A percentile compares a stretch with the other conserved stretches of the same genome.
phyloP scores from a whole-genome alignment of 2,329 filamentous ascomycete genomes.

The Cercospora nicotianae region DNA sequence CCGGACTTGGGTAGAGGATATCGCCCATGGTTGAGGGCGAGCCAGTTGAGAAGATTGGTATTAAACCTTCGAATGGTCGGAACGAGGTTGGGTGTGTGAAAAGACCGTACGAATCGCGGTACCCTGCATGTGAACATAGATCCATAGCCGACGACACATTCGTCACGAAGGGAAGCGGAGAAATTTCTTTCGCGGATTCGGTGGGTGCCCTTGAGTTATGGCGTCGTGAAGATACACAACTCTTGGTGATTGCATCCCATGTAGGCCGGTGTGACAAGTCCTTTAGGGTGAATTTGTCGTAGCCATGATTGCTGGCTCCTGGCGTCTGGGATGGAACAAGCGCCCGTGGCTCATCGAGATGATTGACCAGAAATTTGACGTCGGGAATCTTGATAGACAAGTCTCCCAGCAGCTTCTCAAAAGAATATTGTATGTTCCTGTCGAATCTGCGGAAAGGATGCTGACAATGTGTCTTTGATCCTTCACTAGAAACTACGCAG shows the following conservation, averaged over 20 bases:
- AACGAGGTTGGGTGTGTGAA: constrained; percentile 48
- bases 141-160: constrained; percentile 29
- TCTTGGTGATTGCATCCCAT: not conserved
- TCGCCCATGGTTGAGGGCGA: constrained; percentile 49
- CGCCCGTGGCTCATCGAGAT: constrained; percentile 52
- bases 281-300: not conserved
- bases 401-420: not conserved
- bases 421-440: not conserved
- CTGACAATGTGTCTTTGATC: not conserved
- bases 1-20: constrained; percentile 51
- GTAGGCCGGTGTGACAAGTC: not conserved
- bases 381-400: constrained; percentile 38
- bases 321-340: constrained; percentile 33
- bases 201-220: not conserved
- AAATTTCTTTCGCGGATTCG: not conserved
- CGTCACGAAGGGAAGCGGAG: constrained; percentile 6
- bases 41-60: constrained; percentile 53
- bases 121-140: constrained; percentile 50
- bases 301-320: not conserved
- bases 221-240: not conserved
- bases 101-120: constrained; percentile 48
- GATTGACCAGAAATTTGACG: constrained; percentile 49
- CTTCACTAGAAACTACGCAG: not conserved
- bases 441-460: constrained; percentile 1
- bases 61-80: constrained; percentile 42